Base-by-base conservation (phyloP, 164 flowering plant species). In the Chloranthus sessilifolius region DNA sequence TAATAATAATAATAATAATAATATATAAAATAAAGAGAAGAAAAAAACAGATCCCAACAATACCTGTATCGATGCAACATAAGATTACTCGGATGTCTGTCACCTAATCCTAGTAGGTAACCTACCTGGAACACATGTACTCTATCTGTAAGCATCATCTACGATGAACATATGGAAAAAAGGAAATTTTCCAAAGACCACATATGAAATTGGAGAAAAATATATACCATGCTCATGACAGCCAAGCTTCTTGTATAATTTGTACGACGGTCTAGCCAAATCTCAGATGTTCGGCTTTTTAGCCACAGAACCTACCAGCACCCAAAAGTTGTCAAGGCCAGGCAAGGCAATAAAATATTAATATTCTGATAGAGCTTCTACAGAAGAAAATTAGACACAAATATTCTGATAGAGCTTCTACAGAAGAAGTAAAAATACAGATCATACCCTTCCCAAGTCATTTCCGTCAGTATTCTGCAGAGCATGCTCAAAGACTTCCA, bases 21-120 rank as follows among this genome's bases (percentile, higher is more conserved):
- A n/a, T n/a, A 17, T 45, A 9, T 21, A 43, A 34, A 34, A 11
- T 34, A 11, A 34, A 39, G 17, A 39, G 4, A n/a, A 16, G 4
- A 39, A 39, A 39, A 39, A 4, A 4, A 39, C 9, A 16, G 1
- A 39, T 14, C 7, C 21, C 4, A n/a, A 14, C 41, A 43, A 31
- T 74, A 92, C 99, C 97, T 92, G 66, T 62, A 84, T n/a, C 97
- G 95, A 35, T 94, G 86, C 59, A 94, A 78, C 99, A 94, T 94
- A 55, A 94, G 88, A 65, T 94, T 94, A 52, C 96, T 94, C 34
- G 99, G 99, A 71, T 94, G 99, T 19, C 99, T 80, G 75, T 89
- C 97, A 58, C 99, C 99, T 47, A 94, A 75, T n/a, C 99, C 99
- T 53, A 94, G 92, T 53, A 94, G 89, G 63, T 94, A 94, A 47